These are phyloP conservation scores for Clarireedia monteithiana DNA, from an alignment of 2,329 filamentous ascomycete species.

Conservation along the genomic window DNA sequence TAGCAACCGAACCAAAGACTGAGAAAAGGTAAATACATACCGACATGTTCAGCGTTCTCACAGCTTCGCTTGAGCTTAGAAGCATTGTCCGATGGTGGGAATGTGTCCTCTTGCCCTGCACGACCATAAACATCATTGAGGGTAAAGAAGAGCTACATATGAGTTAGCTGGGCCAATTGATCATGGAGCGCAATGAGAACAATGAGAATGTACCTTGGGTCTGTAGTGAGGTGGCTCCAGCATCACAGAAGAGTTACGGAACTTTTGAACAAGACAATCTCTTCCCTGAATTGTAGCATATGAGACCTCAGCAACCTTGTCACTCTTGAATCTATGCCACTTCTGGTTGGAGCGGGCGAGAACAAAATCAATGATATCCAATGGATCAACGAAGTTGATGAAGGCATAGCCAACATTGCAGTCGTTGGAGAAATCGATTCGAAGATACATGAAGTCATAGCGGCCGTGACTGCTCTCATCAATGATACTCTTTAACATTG, in stretches of 20 bases:
- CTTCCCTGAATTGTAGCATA: slow-evolving; percentile 97
- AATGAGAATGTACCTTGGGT: slow-evolving; percentile 60
- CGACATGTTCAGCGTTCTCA: slow-evolving; percentile 79
- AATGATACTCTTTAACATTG: slow-evolving; percentile 69
- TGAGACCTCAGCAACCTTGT: slow-evolving; percentile 83
- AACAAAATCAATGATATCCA: slow-evolving; percentile 72
- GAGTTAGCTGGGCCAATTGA: slow-evolving; percentile 27
- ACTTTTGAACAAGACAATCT: slow-evolving; percentile 87
- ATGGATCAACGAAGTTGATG: slow-evolving; percentile 83
- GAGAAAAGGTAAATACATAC: slow-evolving; percentile 38
- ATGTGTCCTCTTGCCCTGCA: slow-evolving; percentile 64
- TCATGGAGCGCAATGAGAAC: slow-evolving; percentile 5
- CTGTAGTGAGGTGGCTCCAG: slow-evolving; percentile 73
- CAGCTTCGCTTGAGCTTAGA: slow-evolving; percentile 83
- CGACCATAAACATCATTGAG: slow-evolving; percentile 46
- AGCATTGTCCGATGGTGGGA: slow-evolving; percentile 74
- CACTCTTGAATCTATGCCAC: slow-evolving; percentile 73
- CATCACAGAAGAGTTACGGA: slow-evolving; percentile 96
- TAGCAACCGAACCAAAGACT: neutral
- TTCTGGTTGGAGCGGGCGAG: slow-evolving; percentile 60
- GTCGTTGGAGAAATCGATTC: slow-evolving; percentile 79
- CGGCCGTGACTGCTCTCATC: slow-evolving; percentile 72
- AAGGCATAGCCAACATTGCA: slow-evolving; percentile 96
- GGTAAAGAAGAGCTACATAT: slow-evolving; percentile 46
- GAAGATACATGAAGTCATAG: slow-evolving; percentile 92